Conservation (phyloP, 1,284 basidiomycete genomes). For the Cutaneotrichosporon curvatum region DNA sequence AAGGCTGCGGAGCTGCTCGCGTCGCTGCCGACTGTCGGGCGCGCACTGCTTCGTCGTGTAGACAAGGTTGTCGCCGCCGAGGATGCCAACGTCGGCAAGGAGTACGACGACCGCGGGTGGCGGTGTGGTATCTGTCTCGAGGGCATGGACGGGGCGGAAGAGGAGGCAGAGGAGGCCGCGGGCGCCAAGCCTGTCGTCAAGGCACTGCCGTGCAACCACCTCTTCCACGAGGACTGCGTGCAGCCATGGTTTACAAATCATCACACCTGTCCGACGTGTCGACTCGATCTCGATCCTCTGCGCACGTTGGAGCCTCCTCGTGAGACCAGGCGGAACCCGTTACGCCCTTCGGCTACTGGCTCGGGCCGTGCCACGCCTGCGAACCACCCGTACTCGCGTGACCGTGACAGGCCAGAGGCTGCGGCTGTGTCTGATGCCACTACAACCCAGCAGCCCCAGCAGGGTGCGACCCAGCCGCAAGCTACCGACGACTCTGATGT, state of each 20-base stretch:
- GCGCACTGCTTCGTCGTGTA: conserved; percentile 28
- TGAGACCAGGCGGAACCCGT: conserved; percentile 17
- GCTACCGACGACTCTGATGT: no score
- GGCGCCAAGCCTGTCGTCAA: conserved; percentile 39
- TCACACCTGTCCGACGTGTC: conserved; percentile 44
- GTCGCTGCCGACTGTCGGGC: conserved; percentile 30
- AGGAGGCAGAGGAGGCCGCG: conserved; percentile 2
- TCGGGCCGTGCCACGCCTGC: conserved; percentile 17
- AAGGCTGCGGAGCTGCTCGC: conserved; percentile 39
- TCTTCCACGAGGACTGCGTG: conserved; percentile 41
- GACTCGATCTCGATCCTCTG: conserved; percentile 44
- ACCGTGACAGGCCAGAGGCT: neutral
- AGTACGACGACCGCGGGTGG: conserved; percentile 28
- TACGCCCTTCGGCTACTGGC: conserved; percentile 23
- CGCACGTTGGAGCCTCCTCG: conserved; percentile 29
- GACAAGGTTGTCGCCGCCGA: conserved; percentile 34
- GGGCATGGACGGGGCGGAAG: conserved; percentile 21
- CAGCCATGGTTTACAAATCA: conserved; percentile 42
- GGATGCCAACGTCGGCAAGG: conserved; percentile 20
- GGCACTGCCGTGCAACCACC: conserved; percentile 43
- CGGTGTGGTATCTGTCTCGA: conserved; percentile 42
- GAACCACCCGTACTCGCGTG: conserved; percentile 25
- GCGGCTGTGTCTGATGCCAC: neutral
- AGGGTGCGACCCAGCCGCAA: no score
- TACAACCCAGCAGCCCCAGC: neutral